A percentile compares a stretch with the other conserved stretches of the same genome.
Conservation (phyloP, 345 rosid genomes). For the Microcos paniculata region DNA sequence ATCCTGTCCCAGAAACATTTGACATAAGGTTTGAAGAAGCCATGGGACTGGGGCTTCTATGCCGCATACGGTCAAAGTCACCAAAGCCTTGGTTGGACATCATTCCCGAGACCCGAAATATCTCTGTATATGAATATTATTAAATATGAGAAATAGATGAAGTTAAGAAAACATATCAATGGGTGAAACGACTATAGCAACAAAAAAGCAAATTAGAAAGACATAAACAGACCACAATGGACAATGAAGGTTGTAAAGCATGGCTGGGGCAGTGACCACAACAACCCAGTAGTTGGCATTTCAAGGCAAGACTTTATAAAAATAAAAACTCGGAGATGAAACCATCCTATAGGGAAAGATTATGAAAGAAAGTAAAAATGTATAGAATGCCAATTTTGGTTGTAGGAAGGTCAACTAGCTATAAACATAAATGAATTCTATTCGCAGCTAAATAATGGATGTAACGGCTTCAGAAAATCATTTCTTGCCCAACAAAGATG, state of each 20-base stretch:
- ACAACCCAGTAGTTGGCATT: not conserved
- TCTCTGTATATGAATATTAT: slow-evolving; percentile 54
- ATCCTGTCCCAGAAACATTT: slow-evolving; percentile 60
- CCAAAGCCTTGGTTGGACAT: slow-evolving; percentile 87
- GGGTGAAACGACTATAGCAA: not conserved
- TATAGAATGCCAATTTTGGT: not conserved
- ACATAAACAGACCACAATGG: not conserved
- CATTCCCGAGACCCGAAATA: slow-evolving; percentile 77
- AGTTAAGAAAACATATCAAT: not conserved
- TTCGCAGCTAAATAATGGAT: not conserved
- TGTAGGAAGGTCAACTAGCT: not conserved
- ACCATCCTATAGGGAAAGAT: not conserved
- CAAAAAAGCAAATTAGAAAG: not conserved
- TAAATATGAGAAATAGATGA: slow-evolving; percentile 13
- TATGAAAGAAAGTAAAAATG: not conserved
- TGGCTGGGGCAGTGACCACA: not conserved
- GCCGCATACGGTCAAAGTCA: slow-evolving; percentile 77
- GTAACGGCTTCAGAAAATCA: not conserved
- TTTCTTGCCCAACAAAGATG: not conserved
- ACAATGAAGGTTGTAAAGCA: not conserved
- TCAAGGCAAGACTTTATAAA: not conserved
- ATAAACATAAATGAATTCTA: not conserved
- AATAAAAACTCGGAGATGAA: not conserved
- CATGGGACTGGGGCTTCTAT: slow-evolving; percentile 98
- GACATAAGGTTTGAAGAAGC: slow-evolving; percentile 86